phyloP scores from a whole-genome alignment of 805 yeast genomes.

The Suhomyces canberraensis region DNA sequence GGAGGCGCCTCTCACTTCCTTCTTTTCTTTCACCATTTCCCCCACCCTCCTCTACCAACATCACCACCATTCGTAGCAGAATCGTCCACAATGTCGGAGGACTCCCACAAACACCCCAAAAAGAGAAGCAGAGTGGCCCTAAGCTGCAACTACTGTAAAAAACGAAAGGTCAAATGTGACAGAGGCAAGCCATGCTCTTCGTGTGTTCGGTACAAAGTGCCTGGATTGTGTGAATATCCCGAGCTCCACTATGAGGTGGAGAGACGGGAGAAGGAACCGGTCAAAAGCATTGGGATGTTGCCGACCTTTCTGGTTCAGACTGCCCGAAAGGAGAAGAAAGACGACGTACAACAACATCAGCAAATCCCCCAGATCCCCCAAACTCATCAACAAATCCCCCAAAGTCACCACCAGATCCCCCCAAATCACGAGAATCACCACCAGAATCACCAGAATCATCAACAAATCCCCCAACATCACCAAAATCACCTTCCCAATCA shows the following conservation, averaged over 20 bases:
- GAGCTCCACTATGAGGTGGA: conserved; percentile 10
- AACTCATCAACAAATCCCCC: background rate
- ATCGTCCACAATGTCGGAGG: conserved; percentile 1
- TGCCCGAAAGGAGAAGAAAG: background rate
- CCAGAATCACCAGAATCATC: background rate
- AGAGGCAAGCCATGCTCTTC: conserved; percentile 33
- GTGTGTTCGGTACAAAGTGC: conserved; percentile 26
- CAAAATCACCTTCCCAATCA: background rate
- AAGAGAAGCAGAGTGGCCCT: conserved; percentile 30
- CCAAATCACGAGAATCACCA: too few relatives aligned
- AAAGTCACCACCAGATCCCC: background rate
- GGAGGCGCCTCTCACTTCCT: too few relatives aligned
- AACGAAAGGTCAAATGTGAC: conserved; percentile 38
- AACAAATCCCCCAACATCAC: too few relatives aligned
- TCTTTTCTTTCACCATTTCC: too few relatives aligned
- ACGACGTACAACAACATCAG: background rate
- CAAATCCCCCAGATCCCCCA: background rate
- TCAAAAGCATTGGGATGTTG: conserved; percentile 1
- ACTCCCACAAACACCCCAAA: conserved; percentile 6
- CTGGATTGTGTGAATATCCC: conserved; percentile 22
- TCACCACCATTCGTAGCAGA: too few relatives aligned
- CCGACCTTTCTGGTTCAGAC: conserved; percentile 5
- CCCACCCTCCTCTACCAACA: too few relatives aligned
- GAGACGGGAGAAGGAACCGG: background rate
- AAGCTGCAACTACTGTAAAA: conserved; percentile 34